phyloP scores from a whole-genome alignment of 768 basidiomycete genomes.

The Pleurotus tuoliensis region DNA sequence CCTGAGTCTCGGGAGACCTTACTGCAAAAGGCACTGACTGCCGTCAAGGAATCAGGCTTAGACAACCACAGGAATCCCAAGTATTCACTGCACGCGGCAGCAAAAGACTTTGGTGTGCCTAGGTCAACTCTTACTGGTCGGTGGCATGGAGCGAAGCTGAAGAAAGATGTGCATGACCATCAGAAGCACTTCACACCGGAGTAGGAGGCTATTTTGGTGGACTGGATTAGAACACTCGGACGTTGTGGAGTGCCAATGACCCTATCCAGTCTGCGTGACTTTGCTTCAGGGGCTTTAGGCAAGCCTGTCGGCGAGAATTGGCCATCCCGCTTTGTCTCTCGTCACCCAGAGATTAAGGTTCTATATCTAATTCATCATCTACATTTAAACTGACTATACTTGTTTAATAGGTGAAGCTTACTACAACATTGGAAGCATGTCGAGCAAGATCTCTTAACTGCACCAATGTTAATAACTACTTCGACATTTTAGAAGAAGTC shows the following conservation, averaged over 20 bases:
- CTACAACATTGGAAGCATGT: constrained; percentile 7
- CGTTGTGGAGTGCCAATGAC: background rate
- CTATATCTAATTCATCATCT: background rate
- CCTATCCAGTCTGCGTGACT: background rate
- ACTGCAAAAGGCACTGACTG: background rate
- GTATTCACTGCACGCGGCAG: background rate
- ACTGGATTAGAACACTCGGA: background rate
- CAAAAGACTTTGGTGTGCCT: background rate
- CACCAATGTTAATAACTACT: constrained; percentile 21
- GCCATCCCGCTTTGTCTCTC: background rate
- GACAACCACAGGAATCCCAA: background rate
- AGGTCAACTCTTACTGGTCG: background rate
- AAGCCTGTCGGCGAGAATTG: background rate
- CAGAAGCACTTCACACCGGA: background rate
- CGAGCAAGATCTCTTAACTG: constrained; percentile 29
- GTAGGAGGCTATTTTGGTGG: background rate
- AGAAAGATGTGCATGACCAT: background rate
- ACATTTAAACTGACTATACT: background rate
- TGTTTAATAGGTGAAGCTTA: constrained; percentile 11
- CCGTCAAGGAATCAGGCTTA: background rate
- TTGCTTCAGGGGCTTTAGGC: background rate
- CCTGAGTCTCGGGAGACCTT: too few relatives aligned
- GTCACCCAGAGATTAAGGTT: constrained; percentile 2
- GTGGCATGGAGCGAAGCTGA: background rate
- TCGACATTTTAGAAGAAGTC: constrained; percentile 16